Evolutionary conservation across 805 yeast species (phyloP), one percentile per base, ranked within the genome.

Genomic region (Saccharomycopsis babjevae): DNA sequence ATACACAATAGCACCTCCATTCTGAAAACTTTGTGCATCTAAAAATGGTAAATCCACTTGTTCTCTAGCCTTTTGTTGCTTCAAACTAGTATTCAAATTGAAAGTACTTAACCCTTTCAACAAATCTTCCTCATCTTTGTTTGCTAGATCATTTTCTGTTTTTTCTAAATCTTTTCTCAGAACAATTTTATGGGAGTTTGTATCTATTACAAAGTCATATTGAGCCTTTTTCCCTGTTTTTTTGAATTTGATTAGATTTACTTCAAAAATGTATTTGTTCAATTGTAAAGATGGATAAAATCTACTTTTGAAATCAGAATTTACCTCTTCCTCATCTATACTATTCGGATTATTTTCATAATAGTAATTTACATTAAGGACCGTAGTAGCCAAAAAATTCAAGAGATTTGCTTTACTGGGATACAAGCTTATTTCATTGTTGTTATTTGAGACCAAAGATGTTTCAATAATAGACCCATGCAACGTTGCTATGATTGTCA

Each of bases 1-100:
- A 69, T 93, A 93, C 3, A 93, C 96, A 66, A 94, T 92, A 0
- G 99, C 97, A 20, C 98, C 97, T 59, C 96, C 97, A 39, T 83
- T 81, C 22, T 86, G 88, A 36, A 78, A 72, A 18, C 77, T 75
- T 68, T 93, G 98, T 0, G 98, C 98, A 65, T 87, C 88, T 76
- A 93, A 75, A 71, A 78, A 93, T n/a, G 99, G 99, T 62, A 93
- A 76, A 56, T 88, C 96, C 2, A 94, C 97, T 64, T 87, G 84
- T 30, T 89, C 96, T 63, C 83, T 82, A 0, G 96, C 97, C 55
- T 78, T 69, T 64, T 81, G 84, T 69, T 94, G 97, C 67, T 83
- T 86, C 2, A 81, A 81, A 7, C 85, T 86, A 0, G 96, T 88
- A 7, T 84, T 78, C 60, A 93, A 75, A 66, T 92, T 92, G 76